Evolutionary conservation across 352 stramenopile genomes (phyloP).

Genomic region (Phytophthora citricola): DNA sequence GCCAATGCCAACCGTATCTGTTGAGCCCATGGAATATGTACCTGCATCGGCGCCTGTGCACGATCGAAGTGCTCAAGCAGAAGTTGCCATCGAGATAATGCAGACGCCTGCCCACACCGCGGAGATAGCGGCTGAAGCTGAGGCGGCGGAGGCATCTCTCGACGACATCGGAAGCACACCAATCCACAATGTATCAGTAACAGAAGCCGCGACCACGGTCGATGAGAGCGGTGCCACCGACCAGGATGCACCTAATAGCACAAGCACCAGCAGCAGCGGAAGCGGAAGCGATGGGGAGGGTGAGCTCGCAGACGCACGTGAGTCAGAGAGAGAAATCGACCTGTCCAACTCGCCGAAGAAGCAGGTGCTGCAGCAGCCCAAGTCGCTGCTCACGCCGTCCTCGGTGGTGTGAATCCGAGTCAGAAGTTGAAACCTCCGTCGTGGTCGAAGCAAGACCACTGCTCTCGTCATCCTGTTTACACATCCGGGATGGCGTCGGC

Average conservation of each 20-base stretch:
- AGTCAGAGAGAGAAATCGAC: conserved; percentile 30
- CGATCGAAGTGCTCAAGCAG: conserved; percentile 42
- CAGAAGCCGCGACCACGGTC: conserved; percentile 25
- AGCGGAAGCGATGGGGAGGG: conserved; percentile 32
- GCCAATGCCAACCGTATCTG: conserved; percentile 25
- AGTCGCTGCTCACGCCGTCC: conserved; percentile 55
- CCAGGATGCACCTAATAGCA: conserved; percentile 38
- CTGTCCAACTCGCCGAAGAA: conserved; percentile 40
- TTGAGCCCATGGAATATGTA: conserved; percentile 22
- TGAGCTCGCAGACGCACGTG: conserved; percentile 23
- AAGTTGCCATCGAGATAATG: conserved; percentile 47
- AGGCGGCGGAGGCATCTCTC: conserved; percentile 30
- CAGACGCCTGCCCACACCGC: conserved; percentile 35
- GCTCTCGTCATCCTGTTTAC: conserved; percentile 12
- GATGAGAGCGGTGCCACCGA: conserved; percentile 29
- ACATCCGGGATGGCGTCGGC: conserved; percentile 1
- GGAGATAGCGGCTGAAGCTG: conserved; percentile 27
- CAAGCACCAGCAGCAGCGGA: conserved; percentile 36
- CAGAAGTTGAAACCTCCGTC: conserved; percentile 22
- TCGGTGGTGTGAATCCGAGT: conserved; percentile 55
- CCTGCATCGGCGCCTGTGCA: conserved; percentile 15
- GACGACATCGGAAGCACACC: conserved; percentile 47
- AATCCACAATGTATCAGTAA: conserved; percentile 64
- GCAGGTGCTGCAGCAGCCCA: conserved; percentile 52
- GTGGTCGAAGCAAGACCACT: conserved; percentile 18